phyloP scores from a whole-genome alignment of 306 rosid species.

The Urtica urens region DNA sequence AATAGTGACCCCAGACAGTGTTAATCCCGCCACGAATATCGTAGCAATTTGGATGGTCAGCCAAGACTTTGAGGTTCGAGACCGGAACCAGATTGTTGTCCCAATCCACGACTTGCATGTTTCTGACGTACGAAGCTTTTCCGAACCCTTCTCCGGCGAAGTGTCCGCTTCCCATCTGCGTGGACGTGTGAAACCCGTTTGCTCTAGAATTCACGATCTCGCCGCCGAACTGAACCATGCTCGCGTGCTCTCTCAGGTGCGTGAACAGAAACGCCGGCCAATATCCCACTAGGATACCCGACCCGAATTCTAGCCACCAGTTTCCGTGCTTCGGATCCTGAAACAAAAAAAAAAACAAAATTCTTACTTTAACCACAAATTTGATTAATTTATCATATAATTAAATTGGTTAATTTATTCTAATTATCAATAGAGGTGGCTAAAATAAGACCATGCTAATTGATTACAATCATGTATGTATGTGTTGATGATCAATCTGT shows the following conservation, averaged over 20 bases:
- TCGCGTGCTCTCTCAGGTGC: slow-evolving; percentile 65
- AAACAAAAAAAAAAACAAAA: too few species aligned
- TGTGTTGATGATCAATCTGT: too few species aligned
- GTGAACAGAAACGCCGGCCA: slow-evolving; percentile 90
- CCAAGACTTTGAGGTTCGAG: slow-evolving; percentile 64
- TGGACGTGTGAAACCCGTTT: slow-evolving; percentile 55
- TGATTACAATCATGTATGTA: too few species aligned
- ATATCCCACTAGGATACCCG: slow-evolving; percentile 66
- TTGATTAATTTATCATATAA: too few species aligned
- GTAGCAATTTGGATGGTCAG: slow-evolving; percentile 91
- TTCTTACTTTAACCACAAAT: too few species aligned
- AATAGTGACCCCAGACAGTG: slow-evolving; percentile 84
- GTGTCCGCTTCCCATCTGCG: slow-evolving; percentile 96
- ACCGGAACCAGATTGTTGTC: slow-evolving; percentile 69
- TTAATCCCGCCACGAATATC: slow-evolving; percentile 86
- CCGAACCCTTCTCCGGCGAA: slow-evolving; percentile 80
- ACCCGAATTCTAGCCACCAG: slow-evolving; percentile 93
- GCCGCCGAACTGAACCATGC: slow-evolving; percentile 91
- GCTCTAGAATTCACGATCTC: slow-evolving; percentile 68
- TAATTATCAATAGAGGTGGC: too few species aligned
- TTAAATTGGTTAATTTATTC: too few species aligned
- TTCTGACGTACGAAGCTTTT: slow-evolving; percentile 78
- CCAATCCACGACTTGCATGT: slow-evolving; percentile 86
- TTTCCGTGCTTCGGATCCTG: slow-evolving; percentile 95
- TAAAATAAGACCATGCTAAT: too few species aligned